A percentile compares a stretch with the other conserved stretches of the same genome.
phyloP scores from a whole-genome alignment of 805 yeast genomes.

The Pichia nanzhaoensis region DNA sequence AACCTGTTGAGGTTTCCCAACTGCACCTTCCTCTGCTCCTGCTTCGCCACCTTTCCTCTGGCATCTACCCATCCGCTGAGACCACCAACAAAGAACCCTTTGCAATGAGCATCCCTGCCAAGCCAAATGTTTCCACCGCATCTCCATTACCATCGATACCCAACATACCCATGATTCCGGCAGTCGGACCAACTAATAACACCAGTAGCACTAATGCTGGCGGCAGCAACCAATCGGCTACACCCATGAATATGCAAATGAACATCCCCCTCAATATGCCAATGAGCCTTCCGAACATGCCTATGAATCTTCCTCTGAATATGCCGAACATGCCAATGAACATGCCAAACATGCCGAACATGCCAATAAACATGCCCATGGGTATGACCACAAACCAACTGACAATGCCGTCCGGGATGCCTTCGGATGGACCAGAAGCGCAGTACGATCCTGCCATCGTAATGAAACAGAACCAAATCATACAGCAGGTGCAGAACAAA shows the following conservation, averaged over 20 bases:
- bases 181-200: background rate
- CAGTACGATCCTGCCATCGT: constrained; percentile 12
- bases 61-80: too few species aligned
- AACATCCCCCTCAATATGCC: background rate
- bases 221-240: background rate
- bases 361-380: constrained; percentile 4
- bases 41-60: too few species aligned
- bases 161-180: constrained; percentile 1
- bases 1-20: too few species aligned
- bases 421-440: constrained; percentile 2
- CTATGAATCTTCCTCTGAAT: constrained; percentile 1
- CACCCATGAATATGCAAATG: background rate
- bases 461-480: constrained; percentile 14
- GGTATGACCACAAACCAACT: background rate
- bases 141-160: background rate
- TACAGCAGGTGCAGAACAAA: constrained; percentile 15
- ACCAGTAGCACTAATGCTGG: background rate
- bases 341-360: background rate
- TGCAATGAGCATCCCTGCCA: constrained; percentile 5
- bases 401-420: background rate
- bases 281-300: too few species aligned
- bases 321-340: constrained; percentile 5
- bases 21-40: too few species aligned
- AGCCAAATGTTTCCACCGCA: background rate
- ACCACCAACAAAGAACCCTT: too few species aligned